A percentile compares a stretch with the other conserved stretches of the same genome.
These are phyloP conservation scores for Fusarium austroafricanum DNA, from an alignment of 2,329 filamentous ascomycete genomes.

Conservation along the genomic window DNA sequence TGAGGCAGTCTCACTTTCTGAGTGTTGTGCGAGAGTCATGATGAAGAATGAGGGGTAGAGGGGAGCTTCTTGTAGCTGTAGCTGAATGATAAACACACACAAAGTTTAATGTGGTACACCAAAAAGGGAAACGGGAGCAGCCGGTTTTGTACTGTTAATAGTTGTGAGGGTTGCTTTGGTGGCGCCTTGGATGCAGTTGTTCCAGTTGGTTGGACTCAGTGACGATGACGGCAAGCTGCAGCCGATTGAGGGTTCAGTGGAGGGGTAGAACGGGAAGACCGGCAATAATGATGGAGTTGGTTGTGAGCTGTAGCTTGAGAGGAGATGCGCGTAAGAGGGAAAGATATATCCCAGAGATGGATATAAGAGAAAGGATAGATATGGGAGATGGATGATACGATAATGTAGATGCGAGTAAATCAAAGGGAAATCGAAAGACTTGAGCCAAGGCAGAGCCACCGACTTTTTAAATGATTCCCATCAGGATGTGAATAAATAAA, in stretches of 20 bases:
- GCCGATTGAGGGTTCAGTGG: conserved; percentile 10
- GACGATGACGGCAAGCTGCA: conserved; percentile 37
- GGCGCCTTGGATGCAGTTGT: conserved; percentile 10
- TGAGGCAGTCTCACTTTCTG: conserved; percentile 39
- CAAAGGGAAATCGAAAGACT: neutral
- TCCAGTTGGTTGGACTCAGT: conserved; percentile 26
- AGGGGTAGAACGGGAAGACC: conserved; percentile 30
- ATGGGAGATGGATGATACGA: too few species aligned
- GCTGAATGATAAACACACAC: neutral
- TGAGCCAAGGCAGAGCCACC: conserved; percentile 22
- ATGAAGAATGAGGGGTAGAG: conserved; percentile 33
- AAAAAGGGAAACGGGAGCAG: conserved; percentile 29
- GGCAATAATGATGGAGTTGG: conserved; percentile 2
- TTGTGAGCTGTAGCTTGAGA: neutral
- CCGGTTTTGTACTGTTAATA: conserved; percentile 14
- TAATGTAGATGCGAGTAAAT: neutral
- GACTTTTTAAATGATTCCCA: conserved; percentile 36
- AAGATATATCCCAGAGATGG: neutral
- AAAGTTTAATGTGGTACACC: conserved; percentile 9
- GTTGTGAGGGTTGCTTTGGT: conserved; percentile 7
- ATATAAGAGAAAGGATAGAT: neutral
- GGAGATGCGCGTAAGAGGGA: conserved; percentile 1
- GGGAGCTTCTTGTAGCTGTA: conserved; percentile 1
- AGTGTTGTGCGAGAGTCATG: conserved; percentile 41
- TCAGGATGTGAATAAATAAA: conserved; percentile 24